Evolutionary conservation across 1,139 yeast genomes (phyloP).

Genomic region (Yamadazyma diospyri): DNA sequence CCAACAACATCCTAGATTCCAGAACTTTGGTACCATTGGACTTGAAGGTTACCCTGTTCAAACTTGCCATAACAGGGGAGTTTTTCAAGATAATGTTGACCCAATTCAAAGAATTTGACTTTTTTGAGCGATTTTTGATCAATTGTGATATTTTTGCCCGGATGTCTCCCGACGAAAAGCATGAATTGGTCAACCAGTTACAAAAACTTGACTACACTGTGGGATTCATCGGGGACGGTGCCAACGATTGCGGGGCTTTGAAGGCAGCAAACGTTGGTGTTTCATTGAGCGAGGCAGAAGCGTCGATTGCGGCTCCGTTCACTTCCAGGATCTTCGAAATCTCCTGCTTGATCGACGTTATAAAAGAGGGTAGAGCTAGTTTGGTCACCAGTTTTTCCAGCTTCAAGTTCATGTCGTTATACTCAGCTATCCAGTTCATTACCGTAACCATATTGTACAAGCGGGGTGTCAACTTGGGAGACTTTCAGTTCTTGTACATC

Average conservation of each 20-base stretch:
- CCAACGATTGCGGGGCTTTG: conserved; percentile 95
- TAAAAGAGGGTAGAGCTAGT: conserved; percentile 91
- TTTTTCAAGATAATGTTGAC: conserved; percentile 75
- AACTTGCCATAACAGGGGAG: conserved; percentile 89
- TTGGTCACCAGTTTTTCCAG: conserved; percentile 93
- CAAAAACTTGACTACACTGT: conserved; percentile 86
- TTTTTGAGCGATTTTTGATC: conserved; percentile 60
- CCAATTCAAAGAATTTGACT: conserved; percentile 37
- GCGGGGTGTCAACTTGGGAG: conserved; percentile 93
- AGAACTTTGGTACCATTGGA: conserved; percentile 53
- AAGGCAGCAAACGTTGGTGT: conserved; percentile 98
- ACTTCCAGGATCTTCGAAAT: conserved; percentile 88
- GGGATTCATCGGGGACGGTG: conserved; percentile 98
- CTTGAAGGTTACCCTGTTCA: conserved; percentile 39
- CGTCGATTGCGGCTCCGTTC: conserved; percentile 97
- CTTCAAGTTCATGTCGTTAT: conserved; percentile 95
- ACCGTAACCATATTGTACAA: conserved; percentile 82
- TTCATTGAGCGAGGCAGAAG: conserved; percentile 95
- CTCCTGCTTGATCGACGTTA: conserved; percentile 86
- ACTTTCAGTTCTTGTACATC: conserved; percentile 91
- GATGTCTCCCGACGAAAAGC: conserved; percentile 99
- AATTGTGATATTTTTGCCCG: conserved; percentile 83
- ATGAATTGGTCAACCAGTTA: conserved; percentile 85
- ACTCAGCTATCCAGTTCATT: conserved; percentile 92
- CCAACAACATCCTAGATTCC: conserved; percentile 54